Evolutionary conservation across 768 basidiomycete genomes (phyloP).

Genomic region (Butyriboletus loyo): DNA sequence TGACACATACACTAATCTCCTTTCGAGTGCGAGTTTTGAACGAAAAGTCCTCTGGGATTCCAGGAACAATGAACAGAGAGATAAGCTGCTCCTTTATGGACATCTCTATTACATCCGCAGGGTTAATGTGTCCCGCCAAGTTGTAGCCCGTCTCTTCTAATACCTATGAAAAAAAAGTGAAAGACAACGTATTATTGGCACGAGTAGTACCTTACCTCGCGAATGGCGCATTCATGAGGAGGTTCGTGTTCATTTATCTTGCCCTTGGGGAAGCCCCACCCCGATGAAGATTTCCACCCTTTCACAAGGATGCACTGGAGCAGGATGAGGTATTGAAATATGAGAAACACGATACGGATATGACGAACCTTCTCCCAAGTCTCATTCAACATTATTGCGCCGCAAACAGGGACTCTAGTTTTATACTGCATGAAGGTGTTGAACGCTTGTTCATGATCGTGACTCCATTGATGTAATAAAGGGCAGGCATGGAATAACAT

Average conservation of each 20-base stretch:
- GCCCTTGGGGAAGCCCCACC: slow-evolving; percentile 99
- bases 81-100: slow-evolving; percentile 89
- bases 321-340: slow-evolving; percentile 9
- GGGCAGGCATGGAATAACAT: slow-evolving; percentile 87
- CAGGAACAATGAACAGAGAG: slow-evolving; percentile 85
- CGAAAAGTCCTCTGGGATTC: slow-evolving; percentile 80
- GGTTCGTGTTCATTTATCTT: slow-evolving; percentile 97
- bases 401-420: slow-evolving; percentile 94
- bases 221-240: slow-evolving; percentile 77
- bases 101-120: slow-evolving; percentile 73
- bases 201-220: slow-evolving; percentile 65
- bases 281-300: slow-evolving; percentile 95
- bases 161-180: slow-evolving; percentile 53
- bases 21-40: slow-evolving; percentile 96
- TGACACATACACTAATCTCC: slow-evolving; percentile 84
- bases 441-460: slow-evolving; percentile 84
- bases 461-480: slow-evolving; percentile 74
- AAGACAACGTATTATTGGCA: slow-evolving; percentile 1
- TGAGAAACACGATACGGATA: slow-evolving; percentile 2
- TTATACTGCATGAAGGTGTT: slow-evolving; percentile 94
- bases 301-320: slow-evolving; percentile 91
- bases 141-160: slow-evolving; percentile 97
- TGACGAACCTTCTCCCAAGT: slow-evolving; percentile 83
- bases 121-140: slow-evolving; percentile 61
- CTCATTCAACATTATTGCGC: slow-evolving; percentile 92